Evolutionary conservation across 2,329 filamentous ascomycete genomes (phyloP).

Genomic region (Beauveria scarabaeidicola): DNA sequence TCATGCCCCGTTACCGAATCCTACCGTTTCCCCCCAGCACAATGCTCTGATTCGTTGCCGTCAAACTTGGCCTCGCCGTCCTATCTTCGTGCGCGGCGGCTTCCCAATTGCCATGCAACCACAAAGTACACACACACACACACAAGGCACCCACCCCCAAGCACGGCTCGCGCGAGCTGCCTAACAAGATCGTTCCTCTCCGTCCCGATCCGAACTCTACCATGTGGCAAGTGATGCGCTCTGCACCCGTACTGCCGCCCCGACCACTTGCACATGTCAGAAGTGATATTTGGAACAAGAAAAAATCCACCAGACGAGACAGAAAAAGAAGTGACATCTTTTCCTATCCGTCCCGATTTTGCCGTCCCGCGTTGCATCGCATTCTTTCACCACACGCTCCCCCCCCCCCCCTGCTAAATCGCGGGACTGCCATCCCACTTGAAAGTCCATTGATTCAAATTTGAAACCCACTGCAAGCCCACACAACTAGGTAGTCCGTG

Average conservation of each 20-base stretch:
- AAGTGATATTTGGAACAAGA: too few relatives aligned
- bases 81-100: too few relatives aligned
- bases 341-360: conserved; percentile 6
- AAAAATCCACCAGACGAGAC: not conserved
- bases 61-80: not conserved
- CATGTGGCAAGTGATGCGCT: not conserved
- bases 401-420: not conserved
- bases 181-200: conserved; percentile 9
- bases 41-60: too few relatives aligned
- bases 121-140: not conserved
- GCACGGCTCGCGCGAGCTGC: not conserved
- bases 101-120: not conserved
- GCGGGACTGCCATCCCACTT: not conserved
- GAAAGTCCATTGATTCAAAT: not conserved
- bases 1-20: too few relatives aligned
- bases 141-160: not conserved
- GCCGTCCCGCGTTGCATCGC: conserved; percentile 1
- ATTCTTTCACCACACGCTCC: not conserved
- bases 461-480: not conserved
- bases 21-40: too few relatives aligned
- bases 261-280: conserved; percentile 6
- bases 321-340: not conserved
- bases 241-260: not conserved
- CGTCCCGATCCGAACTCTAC: conserved; percentile 7
- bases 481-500: too few relatives aligned